Percentiles rank a stretch among this genome's conserved stretches.
Conservation (phyloP, 2,329 filamentous ascomycete species). For the Hypoxylon sp. region DNA sequence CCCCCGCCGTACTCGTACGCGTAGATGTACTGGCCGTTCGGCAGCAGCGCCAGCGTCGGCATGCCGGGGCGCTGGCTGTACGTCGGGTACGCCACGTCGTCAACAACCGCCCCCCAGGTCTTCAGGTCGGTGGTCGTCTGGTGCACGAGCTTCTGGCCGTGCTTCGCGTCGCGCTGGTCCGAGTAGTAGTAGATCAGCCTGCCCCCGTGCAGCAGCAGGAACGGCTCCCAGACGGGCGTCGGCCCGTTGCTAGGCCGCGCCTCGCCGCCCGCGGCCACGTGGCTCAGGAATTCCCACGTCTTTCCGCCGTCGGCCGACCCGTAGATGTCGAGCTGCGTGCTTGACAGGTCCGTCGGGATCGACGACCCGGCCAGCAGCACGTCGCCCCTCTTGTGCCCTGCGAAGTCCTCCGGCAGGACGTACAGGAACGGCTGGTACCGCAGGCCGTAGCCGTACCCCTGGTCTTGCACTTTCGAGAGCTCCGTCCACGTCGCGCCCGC, state of each 20-base stretch:
- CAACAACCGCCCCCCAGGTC: constrained; percentile 66
- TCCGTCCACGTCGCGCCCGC: constrained; percentile 68
- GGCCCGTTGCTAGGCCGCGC: constrained; percentile 69
- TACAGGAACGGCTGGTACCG: constrained; percentile 76
- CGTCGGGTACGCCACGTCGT: constrained; percentile 66
- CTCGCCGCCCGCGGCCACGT: constrained; percentile 70
- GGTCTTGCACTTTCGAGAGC: constrained; percentile 69
- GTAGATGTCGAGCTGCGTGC: constrained; percentile 75
- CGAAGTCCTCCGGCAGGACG: constrained; percentile 66
- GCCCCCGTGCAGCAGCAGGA: constrained; percentile 66
- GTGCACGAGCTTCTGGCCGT: constrained; percentile 76
- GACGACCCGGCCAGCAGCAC: constrained; percentile 69
- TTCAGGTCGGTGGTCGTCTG: constrained; percentile 67
- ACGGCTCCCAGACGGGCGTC: constrained; percentile 78
- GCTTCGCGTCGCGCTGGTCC: constrained; percentile 68
- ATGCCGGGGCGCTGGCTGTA: constrained; percentile 48
- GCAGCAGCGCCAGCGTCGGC: constrained; percentile 64
- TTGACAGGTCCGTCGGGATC: constrained; percentile 66
- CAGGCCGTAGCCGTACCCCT: constrained; percentile 70
- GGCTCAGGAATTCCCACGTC: constrained; percentile 73
- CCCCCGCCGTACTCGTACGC: constrained; percentile 49
- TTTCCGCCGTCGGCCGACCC: constrained; percentile 67
- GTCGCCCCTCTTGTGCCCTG: constrained; percentile 67
- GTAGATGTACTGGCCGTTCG: constrained; percentile 68
- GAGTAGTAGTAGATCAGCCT: constrained; percentile 74